These are phyloP conservation scores for Epichloe scottii DNA, from an alignment of 2,329 filamentous ascomycete genomes.

Conservation along the genomic window DNA sequence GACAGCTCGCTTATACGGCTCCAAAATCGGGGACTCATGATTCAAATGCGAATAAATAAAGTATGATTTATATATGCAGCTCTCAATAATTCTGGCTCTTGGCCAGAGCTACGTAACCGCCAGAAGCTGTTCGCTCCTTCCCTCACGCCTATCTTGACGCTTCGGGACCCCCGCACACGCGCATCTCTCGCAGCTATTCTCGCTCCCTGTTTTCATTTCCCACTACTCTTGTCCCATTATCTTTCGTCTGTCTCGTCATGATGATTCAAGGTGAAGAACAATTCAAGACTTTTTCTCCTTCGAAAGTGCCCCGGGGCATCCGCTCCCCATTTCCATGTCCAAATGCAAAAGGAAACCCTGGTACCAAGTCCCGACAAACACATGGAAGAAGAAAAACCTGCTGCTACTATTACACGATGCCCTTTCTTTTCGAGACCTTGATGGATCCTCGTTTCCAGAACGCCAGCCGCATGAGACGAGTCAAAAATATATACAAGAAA, in stretches of 20 bases:
- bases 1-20: no score
- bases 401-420: slow-evolving; percentile 2
- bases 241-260: background rate
- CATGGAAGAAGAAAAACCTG: background rate
- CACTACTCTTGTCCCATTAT: background rate
- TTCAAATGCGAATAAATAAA: no score
- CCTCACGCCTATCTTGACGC: background rate
- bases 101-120: no score
- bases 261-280: background rate
- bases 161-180: background rate
- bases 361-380: background rate
- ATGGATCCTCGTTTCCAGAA: slow-evolving; percentile 1
- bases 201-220: background rate
- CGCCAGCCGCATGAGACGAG: slow-evolving; percentile 3
- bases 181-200: background rate
- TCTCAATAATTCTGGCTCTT: no score
- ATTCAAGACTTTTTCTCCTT: background rate
- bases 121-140: background rate
- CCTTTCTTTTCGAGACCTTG: background rate
- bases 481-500: background rate
- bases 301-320: background rate
- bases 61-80: background rate
- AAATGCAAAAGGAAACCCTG: background rate
- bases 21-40: no score
- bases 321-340: background rate